Evolutionary conservation across 169 alveolate genomes (phyloP).

Genomic region (Cryptosporidium bovis): DNA sequence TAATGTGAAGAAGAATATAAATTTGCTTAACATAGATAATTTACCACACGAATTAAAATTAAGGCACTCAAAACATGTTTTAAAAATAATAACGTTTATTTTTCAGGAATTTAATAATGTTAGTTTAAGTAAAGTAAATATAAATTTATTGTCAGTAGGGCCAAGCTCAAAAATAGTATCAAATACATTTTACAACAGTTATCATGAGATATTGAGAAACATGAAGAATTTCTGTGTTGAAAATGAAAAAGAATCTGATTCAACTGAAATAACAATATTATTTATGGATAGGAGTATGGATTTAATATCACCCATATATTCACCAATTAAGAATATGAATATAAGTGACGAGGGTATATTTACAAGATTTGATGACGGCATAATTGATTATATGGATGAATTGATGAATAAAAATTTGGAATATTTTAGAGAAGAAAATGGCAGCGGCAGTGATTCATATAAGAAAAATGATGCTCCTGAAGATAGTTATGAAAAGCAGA

Average conservation of each 20-base stretch:
- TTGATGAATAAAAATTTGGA: not conserved
- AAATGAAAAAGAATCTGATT: not conserved
- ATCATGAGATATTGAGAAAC: not conserved
- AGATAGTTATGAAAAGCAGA: conserved; percentile 5
- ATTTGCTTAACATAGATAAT: conserved; percentile 9
- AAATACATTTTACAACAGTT: conserved; percentile 3
- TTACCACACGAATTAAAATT: conserved; percentile 5
- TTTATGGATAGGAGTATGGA: conserved; percentile 56
- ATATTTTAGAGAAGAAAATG: not conserved
- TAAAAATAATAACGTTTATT: conserved; percentile 24
- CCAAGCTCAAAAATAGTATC: conserved; percentile 18
- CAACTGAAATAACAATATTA: not conserved
- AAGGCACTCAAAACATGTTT: conserved; percentile 18
- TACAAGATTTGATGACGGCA: conserved; percentile 24
- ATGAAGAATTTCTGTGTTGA: not conserved
- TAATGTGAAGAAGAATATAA: conserved; percentile 10
- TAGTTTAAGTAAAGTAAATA: not conserved
- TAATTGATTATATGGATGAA: conserved; percentile 33
- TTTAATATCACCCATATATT: conserved; percentile 39
- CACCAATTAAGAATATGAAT: conserved; percentile 27
- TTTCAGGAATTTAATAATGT: conserved; percentile 1
- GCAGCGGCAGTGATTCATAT: not conserved
- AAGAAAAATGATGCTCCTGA: not conserved
- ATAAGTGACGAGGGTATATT: conserved; percentile 1
- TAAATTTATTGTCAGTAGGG: conserved; percentile 27